phyloP scores from a whole-genome alignment of 345 rosid genomes.

The Camelina hispida region DNA sequence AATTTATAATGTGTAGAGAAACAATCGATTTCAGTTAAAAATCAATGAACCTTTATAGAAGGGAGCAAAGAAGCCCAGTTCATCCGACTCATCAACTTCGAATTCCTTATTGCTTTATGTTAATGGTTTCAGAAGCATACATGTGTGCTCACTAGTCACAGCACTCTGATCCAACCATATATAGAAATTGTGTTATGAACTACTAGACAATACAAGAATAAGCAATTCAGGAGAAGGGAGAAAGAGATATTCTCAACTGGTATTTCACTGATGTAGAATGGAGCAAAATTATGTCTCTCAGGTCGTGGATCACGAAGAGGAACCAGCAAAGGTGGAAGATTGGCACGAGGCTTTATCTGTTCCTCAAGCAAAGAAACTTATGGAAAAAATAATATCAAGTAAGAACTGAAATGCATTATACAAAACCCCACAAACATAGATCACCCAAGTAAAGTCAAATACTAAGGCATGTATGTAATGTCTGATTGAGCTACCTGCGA shows the following conservation, averaged over 20 bases:
- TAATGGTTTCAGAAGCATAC: constrained; percentile 87
- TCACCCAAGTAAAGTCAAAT: too few species aligned
- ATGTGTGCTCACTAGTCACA: constrained; percentile 91
- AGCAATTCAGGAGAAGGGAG: constrained; percentile 18
- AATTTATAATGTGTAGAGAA: too few species aligned
- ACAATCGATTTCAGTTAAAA: constrained; percentile 45
- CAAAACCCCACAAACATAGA: constrained; percentile 4
- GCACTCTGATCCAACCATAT: constrained; percentile 64
- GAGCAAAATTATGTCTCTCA: constrained; percentile 86
- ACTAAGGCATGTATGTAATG: too few species aligned
- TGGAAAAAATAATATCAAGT: constrained; percentile 8
- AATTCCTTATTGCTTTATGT: constrained; percentile 72
- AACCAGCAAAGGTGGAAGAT: constrained; percentile 89
- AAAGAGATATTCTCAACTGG: constrained; percentile 64
- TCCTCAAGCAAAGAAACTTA: constrained; percentile 92
- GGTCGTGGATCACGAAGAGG: constrained; percentile 80
- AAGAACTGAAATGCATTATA: constrained; percentile 17
- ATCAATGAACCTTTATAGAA: constrained; percentile 73
- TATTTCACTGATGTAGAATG: constrained; percentile 82
- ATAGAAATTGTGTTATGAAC: constrained; percentile 18
- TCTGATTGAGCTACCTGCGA: too few species aligned
- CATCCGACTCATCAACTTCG: constrained; percentile 66
- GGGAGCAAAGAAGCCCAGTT: constrained; percentile 90
- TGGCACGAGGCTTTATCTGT: constrained; percentile 71
- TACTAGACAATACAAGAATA: constrained; percentile 26